phyloP scores from a whole-genome alignment of 2,329 filamentous ascomycete species.

The Colletotrichum karsti region DNA sequence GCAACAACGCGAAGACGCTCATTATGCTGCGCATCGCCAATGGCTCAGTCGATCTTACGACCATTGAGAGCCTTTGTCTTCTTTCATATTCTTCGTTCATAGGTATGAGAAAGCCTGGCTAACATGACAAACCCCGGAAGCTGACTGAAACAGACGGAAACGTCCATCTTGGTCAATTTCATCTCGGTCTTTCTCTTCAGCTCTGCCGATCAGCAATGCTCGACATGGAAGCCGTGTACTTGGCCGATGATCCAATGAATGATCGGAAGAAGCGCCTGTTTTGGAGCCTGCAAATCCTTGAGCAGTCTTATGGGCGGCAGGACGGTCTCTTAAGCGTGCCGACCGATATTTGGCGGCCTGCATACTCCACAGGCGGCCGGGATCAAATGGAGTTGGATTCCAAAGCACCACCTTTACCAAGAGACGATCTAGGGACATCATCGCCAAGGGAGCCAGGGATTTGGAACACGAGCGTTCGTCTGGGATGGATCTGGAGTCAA shows the following conservation, averaged over 20 bases:
- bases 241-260: constrained; percentile 39
- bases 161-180: constrained; percentile 56
- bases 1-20: constrained; percentile 48
- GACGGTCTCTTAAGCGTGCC: constrained; percentile 51
- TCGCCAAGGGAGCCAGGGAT: constrained; percentile 52
- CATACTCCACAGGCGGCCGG: constrained; percentile 35
- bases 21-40: constrained; percentile 60
- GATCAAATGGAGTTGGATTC: constrained; percentile 36
- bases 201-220: constrained; percentile 59
- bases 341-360: constrained; percentile 50
- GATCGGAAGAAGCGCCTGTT: constrained; percentile 59
- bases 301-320: constrained; percentile 58
- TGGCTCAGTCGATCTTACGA: constrained; percentile 56
- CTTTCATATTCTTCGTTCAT: constrained; percentile 59
- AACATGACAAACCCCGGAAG: not conserved
- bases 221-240: constrained; percentile 51
- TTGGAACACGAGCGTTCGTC: constrained; percentile 57
- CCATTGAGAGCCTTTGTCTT: constrained; percentile 59
- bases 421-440: constrained; percentile 52
- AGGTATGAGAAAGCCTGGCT: constrained; percentile 40
- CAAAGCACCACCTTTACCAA: constrained; percentile 50
- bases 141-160: constrained; percentile 51
- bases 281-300: constrained; percentile 59
- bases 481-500: constrained; percentile 61
- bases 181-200: constrained; percentile 58